Percentiles rank a stretch among this genome's conserved stretches.
phyloP scores from a whole-genome alignment of 164 flowering plant species.

The Piper longum region DNA sequence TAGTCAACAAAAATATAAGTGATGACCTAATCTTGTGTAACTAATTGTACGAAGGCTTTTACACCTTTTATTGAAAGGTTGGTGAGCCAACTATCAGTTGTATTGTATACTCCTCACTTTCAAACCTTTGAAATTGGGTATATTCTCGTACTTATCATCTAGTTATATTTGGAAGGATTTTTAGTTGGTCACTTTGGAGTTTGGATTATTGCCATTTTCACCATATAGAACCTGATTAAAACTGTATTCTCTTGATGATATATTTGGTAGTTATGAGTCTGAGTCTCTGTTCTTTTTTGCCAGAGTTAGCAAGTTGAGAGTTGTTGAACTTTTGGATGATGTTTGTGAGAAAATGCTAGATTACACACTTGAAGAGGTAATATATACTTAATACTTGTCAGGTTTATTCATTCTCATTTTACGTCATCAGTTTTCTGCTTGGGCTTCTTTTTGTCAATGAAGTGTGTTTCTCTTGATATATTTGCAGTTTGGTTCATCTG shows the following conservation, averaged over 20 bases:
- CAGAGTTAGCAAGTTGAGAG: slow-evolving; percentile 89
- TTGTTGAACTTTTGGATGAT: slow-evolving; percentile 82
- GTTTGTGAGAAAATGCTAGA: slow-evolving; percentile 96
- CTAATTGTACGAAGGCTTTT: too few species aligned
- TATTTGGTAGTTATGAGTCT: neutral
- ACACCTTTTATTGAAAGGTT: too few species aligned
- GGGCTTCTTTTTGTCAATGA: neutral
- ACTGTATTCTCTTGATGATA: neutral
- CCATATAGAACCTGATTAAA: too few species aligned
- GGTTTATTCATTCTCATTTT: neutral
- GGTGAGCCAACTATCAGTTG: too few species aligned
- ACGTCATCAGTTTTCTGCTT: neutral
- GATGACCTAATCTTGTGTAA: too few species aligned
- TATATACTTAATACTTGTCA: neutral
- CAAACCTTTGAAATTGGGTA: too few species aligned
- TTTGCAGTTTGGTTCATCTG: slow-evolving; percentile 51
- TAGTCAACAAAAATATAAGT: too few species aligned
- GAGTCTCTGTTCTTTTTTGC: slow-evolving; percentile 2
- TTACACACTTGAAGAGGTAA: slow-evolving; percentile 81
- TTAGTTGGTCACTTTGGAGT: too few species aligned
- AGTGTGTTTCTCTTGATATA: neutral
- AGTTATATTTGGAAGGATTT: too few species aligned
- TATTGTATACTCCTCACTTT: too few species aligned
- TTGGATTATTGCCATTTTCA: too few species aligned
- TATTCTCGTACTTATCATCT: too few species aligned